phyloP scores from a whole-genome alignment of 2,329 filamentous ascomycete species.

The Aspergillus intermedius region DNA sequence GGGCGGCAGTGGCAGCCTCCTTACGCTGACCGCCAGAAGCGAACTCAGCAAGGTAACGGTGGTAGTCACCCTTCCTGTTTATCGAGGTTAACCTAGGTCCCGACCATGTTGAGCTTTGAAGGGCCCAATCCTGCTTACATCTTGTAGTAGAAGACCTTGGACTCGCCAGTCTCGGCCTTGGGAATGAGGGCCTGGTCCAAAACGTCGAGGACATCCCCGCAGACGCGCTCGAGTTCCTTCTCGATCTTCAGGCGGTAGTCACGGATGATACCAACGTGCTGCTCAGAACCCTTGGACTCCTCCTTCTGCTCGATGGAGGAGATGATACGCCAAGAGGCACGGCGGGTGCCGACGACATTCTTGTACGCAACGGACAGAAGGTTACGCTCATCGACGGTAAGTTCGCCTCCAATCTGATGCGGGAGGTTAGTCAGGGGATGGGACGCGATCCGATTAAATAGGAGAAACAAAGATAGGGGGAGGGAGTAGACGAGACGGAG shows the following conservation, averaged over 20 bases:
- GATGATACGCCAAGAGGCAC: conserved; percentile 99
- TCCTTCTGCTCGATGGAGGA: conserved; percentile 99
- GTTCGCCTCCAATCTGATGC: conserved; percentile 56
- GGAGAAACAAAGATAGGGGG: conserved; percentile 4
- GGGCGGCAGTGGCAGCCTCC: conserved; percentile 85
- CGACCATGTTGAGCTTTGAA: conserved; percentile 25
- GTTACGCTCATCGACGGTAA: conserved; percentile 71
- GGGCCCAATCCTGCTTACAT: conserved; percentile 88
- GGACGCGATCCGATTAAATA: conserved; percentile 7
- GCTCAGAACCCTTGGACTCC: conserved; percentile 95
- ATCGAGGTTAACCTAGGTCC: conserved; percentile 38
- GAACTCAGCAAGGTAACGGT: conserved; percentile 97
- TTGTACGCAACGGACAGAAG: conserved; percentile 99
- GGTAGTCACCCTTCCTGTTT: conserved; percentile 95
- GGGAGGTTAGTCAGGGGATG: conserved; percentile 13
- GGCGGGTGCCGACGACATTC: conserved; percentile 97
- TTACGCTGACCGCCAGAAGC: conserved; percentile 92
- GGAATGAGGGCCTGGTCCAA: conserved; percentile 90
- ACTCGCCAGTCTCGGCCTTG: conserved; percentile 93
- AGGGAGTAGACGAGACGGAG: conserved; percentile 11
- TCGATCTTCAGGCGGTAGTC: conserved; percentile 99
- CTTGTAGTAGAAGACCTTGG: conserved; percentile 99
- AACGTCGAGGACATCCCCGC: conserved; percentile 94
- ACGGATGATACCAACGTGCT: conserved; percentile 88
- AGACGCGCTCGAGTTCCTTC: conserved; percentile 93